phyloP scores from a whole-genome alignment of 2,329 filamentous ascomycete species.

The Ceratocystis alfenasii region DNA sequence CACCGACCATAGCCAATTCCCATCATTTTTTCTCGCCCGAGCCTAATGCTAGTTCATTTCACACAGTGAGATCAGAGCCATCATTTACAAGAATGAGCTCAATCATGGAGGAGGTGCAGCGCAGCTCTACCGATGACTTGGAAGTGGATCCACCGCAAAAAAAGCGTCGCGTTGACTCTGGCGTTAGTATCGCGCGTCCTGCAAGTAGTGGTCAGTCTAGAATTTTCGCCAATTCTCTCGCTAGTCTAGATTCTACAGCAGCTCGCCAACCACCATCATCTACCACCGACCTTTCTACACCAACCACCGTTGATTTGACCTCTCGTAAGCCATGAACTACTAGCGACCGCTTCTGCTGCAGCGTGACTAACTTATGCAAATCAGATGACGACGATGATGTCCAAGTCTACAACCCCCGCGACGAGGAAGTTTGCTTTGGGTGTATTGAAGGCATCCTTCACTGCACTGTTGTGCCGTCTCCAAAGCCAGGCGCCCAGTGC shows the following conservation, averaged over 20 bases:
- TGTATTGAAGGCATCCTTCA: conserved; percentile 59
- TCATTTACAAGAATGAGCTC: conserved; percentile 18
- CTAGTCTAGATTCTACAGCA: background rate
- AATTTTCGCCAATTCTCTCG: background rate
- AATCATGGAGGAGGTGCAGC: conserved; percentile 16
- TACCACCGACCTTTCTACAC: conserved; percentile 10
- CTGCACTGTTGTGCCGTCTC: conserved; percentile 55
- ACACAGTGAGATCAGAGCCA: conserved; percentile 21
- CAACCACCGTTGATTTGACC: conserved; percentile 48
- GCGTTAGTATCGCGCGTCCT: conserved; percentile 15
- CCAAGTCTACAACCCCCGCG: conserved; percentile 46
- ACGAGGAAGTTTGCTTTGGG: conserved; percentile 70
- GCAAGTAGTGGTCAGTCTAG: conserved; percentile 9
- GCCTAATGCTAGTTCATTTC: conserved; percentile 8
- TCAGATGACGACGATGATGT: conserved; percentile 46
- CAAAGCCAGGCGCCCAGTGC: conserved; percentile 50
- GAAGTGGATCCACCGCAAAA: conserved; percentile 20
- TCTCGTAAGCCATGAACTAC: conserved; percentile 31
- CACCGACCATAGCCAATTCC: background rate
- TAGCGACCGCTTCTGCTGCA: no score
- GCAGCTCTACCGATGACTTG: conserved; percentile 5
- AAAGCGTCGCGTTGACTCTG: conserved; percentile 15
- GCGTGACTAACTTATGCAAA: conserved; percentile 29
- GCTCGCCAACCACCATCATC: background rate
- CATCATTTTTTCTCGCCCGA: conserved; percentile 13